Conservation (phyloP, 2,329 filamentous ascomycete species). For the Fusarium nematophilum region DNA sequence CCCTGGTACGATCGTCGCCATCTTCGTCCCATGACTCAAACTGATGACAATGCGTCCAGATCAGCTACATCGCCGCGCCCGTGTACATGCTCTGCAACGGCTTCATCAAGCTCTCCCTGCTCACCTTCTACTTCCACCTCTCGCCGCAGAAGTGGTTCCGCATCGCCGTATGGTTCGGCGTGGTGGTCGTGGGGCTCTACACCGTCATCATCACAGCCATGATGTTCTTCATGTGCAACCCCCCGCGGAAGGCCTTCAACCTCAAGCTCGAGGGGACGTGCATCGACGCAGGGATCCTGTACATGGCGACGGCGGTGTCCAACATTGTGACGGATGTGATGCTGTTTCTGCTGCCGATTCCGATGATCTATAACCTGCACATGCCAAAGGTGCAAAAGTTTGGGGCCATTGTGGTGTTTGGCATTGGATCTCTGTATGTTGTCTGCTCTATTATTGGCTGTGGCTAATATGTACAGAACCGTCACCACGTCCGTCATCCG, state of each 20-base stretch:
- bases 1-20: constrained; percentile 38
- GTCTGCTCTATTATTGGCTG: constrained; percentile 16
- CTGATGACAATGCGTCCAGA: constrained; percentile 19
- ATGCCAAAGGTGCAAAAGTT: constrained; percentile 59
- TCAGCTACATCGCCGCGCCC: constrained; percentile 40
- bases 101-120: constrained; percentile 51
- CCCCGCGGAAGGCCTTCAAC: constrained; percentile 39
- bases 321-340: constrained; percentile 61
- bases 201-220: constrained; percentile 42
- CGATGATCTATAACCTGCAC: constrained; percentile 55
- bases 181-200: constrained; percentile 46
- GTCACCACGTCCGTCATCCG: constrained; percentile 48
- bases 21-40: too few relatives aligned
- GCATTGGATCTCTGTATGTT: constrained; percentile 50
- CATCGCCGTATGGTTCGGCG: constrained; percentile 43
- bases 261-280: constrained; percentile 48
- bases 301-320: constrained; percentile 59
- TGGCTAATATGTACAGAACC: constrained; percentile 20
- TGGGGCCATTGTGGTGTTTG: constrained; percentile 56
- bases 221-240: constrained; percentile 41
- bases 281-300: constrained; percentile 57
- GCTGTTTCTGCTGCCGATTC: constrained; percentile 58
- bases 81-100: constrained; percentile 51
- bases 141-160: constrained; percentile 50
- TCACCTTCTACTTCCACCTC: constrained; percentile 51